Evolutionary conservation across 2,329 filamentous ascomycete genomes (phyloP).

Genomic region (Aspergillus fumigatus): DNA sequence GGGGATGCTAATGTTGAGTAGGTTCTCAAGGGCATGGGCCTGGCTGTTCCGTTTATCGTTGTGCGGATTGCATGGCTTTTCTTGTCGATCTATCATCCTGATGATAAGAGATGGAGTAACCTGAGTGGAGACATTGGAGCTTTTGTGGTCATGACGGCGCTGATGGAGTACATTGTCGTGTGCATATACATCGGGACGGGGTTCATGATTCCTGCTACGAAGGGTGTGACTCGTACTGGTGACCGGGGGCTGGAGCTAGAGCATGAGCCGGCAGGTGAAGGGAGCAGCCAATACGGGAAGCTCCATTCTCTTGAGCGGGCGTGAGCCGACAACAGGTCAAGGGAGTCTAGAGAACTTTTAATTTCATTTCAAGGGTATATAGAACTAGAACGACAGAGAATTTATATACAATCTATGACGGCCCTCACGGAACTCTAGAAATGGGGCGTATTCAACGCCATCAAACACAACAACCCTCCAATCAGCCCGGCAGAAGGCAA

Average conservation of each 20-base stretch:
- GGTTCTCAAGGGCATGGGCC: conserved; percentile 11
- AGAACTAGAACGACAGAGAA: conserved; percentile 20
- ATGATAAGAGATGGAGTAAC: conserved; percentile 15
- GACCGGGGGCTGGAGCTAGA: background rate
- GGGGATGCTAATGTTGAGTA: background rate
- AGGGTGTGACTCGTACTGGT: background rate
- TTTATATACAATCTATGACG: background rate
- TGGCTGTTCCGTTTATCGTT: conserved; percentile 19
- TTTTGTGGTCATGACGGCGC: conserved; percentile 18
- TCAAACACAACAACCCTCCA: conserved; percentile 36
- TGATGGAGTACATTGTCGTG: conserved; percentile 18
- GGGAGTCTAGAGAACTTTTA: too few species aligned
- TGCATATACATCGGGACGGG: conserved; percentile 15
- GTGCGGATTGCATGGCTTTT: conserved; percentile 21
- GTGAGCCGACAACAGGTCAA: too few species aligned
- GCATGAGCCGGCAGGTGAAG: too few species aligned
- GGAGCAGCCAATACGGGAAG: background rate
- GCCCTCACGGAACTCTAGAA: conserved; percentile 4
- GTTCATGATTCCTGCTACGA: conserved; percentile 7
- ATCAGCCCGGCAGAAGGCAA: conserved; percentile 41
- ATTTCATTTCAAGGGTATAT: conserved; percentile 16
- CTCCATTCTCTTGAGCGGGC: background rate
- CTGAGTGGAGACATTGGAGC: conserved; percentile 16
- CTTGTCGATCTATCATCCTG: conserved; percentile 15
- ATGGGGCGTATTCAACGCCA: conserved; percentile 42